Conservation (phyloP, 2,329 filamentous ascomycete species). For the Cladosporium austrohemisphaericum region DNA sequence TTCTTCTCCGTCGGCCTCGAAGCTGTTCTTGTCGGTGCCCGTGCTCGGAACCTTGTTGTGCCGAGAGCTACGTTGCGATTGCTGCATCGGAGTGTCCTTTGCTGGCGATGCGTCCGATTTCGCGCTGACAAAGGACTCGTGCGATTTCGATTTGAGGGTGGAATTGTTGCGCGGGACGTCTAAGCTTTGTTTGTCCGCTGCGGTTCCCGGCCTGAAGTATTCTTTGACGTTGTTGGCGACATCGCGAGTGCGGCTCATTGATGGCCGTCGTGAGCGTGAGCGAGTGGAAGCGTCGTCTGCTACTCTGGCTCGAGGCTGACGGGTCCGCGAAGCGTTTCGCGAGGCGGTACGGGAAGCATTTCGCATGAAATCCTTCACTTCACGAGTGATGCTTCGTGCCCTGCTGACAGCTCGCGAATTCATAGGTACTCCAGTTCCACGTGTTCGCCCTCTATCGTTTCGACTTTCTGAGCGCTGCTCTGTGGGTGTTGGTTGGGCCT, state of each 20-base stretch:
- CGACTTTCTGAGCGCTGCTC: conserved; percentile 6
- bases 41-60: conserved; percentile 16
- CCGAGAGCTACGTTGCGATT: conserved; percentile 5
- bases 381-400: conserved; percentile 22
- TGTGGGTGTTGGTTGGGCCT: neutral
- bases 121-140: conserved; percentile 24
- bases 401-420: conserved; percentile 18
- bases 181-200: conserved; percentile 25
- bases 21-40: conserved; percentile 17
- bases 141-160: conserved; percentile 24
- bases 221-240: conserved; percentile 33
- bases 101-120: conserved; percentile 20
- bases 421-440: conserved; percentile 3
- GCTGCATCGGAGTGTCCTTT: conserved; percentile 11
- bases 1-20: conserved; percentile 15
- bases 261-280: conserved; percentile 6
- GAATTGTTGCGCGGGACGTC: conserved; percentile 28
- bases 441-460: conserved; percentile 1
- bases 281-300: neutral
- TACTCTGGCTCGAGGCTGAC: neutral
- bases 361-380: conserved; percentile 16
- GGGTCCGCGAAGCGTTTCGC: neutral
- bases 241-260: neutral
- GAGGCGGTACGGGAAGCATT: conserved; percentile 8
- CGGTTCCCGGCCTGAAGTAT: conserved; percentile 38